Evolutionary conservation across 2,329 filamentous ascomycete genomes (phyloP).

Genomic region (Periconia sp.): DNA sequence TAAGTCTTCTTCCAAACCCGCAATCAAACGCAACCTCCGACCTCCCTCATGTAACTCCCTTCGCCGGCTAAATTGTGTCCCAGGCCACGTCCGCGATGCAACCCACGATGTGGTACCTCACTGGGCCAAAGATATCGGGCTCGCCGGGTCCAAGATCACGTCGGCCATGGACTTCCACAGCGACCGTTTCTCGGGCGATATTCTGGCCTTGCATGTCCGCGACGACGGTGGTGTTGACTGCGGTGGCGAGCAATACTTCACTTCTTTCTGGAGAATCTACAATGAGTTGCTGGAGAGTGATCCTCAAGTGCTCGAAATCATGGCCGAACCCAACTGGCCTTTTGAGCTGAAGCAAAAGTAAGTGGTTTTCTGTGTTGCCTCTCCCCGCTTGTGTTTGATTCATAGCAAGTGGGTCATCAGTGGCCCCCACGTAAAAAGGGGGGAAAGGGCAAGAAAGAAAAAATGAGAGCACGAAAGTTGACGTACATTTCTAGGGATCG

Average conservation of each 20-base stretch:
- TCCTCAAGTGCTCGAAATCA: conserved; percentile 37
- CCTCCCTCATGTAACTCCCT: background rate
- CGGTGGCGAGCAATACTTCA: conserved; percentile 38
- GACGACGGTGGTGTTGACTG: conserved; percentile 32
- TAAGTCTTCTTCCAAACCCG: conserved; percentile 10
- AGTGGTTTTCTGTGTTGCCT: conserved; percentile 6
- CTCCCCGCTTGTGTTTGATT: no score
- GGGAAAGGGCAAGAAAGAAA: background rate
- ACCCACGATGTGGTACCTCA: conserved; percentile 34
- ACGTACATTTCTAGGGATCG: conserved; percentile 17
- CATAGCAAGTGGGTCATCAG: background rate
- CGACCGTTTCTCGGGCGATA: conserved; percentile 41
- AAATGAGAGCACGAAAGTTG: background rate
- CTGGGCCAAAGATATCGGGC: conserved; percentile 37
- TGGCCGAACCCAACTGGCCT: conserved; percentile 38
- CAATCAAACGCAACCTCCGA: background rate
- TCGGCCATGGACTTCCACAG: conserved; percentile 41
- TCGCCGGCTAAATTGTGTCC: background rate
- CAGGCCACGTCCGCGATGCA: conserved; percentile 40
- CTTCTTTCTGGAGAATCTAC: conserved; percentile 39
- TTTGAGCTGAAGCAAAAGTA: conserved; percentile 43
- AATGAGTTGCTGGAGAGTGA: conserved; percentile 37
- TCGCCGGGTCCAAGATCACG: conserved; percentile 42
- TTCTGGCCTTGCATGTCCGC: conserved; percentile 38
- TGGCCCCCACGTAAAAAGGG: background rate